Evolutionary conservation across 257 asterid genomes (phyloP), one percentile per base, ranked within the genome.

Genomic region (Misopates orontium): DNA sequence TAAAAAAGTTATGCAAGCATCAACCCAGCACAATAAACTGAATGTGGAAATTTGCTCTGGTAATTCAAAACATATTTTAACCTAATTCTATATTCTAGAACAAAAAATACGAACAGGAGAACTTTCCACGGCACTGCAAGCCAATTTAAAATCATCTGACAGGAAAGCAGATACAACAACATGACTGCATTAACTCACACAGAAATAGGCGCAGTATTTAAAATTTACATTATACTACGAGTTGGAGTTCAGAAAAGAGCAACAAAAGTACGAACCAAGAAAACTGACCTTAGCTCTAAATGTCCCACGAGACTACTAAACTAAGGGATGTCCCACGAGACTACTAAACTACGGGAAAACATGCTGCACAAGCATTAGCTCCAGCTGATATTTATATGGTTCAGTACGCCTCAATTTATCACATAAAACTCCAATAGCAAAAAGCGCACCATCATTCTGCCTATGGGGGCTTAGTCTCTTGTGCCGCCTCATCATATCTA

Each of bases 401-500:
- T 90, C 96, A 16, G 95, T 85, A 77, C 82, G 84, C 84, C 85
- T 90, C 73, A 94, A 76, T 71, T 84, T 94, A 76, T 94, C 98
- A 61, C 99, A 94, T n/a, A 94, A 79, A 4, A 96, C 82, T 66
- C 99, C 99, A 69, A 94, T 85, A 42, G 99, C 97, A 76, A 94
- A 96, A 72, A 88, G 98, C 8, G 98, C 96, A 63, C 99, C 99
- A 79, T 94, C 98, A 70, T 94, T 94, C 73, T 90, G 96, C 76
- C 99, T 84, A 55, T 80, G 88, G 16, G 13, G 86, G 87, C 79
- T 88, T 94, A 65, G 63, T 28, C 36, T n/a, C n/a, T n/a, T n/a
- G n/a, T n/a, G n/a, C n/a, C n/a, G n/a, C n/a, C n/a, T n/a, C n/a
- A n/a, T n/a, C n/a, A n/a, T n/a, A n/a, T n/a, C n/a, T n/a, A n/a